A percentile compares a stretch with the other conserved stretches of the same genome.
Conservation (phyloP, 2,329 filamentous ascomycete species). For the Aspergillus ochraceus region DNA sequence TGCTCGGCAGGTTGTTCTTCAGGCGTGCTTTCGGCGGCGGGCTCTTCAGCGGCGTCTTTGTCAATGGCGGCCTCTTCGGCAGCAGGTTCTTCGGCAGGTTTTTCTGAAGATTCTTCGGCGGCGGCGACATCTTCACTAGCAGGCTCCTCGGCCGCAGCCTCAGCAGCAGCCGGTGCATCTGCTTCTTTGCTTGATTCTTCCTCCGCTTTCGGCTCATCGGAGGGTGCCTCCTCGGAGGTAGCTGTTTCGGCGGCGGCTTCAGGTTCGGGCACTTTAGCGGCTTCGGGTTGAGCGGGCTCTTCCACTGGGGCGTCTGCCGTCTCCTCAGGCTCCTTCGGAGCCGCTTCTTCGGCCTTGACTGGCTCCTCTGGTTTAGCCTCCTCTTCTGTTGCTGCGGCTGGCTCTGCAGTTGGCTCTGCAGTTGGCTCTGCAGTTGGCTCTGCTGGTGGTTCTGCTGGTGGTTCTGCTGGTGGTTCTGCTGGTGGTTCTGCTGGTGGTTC, state of each 20-base stretch:
- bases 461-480: slow-evolving; percentile 16
- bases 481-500: slow-evolving; percentile 16
- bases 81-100: slow-evolving; percentile 4
- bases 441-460: slow-evolving; percentile 17
- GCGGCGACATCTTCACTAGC: slow-evolving; percentile 16
- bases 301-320: slow-evolving; percentile 12
- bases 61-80: slow-evolving; percentile 1
- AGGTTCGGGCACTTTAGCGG: neutral
- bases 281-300: neutral
- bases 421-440: too few species aligned
- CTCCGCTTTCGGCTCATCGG: neutral
- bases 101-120: slow-evolving; percentile 10
- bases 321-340: slow-evolving; percentile 10
- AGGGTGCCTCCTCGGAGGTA: slow-evolving; percentile 7
- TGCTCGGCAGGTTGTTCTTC: slow-evolving; percentile 17
- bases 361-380: slow-evolving; percentile 14
- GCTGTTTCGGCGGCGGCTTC: slow-evolving; percentile 6
- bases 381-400: slow-evolving; percentile 10
- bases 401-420: slow-evolving; percentile 19
- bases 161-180: neutral
- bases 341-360: slow-evolving; percentile 2
- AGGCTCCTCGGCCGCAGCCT: slow-evolving; percentile 10
- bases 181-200: neutral
- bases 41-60: slow-evolving; percentile 9
- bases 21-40: slow-evolving; percentile 5